These are phyloP conservation scores for Septoria petroselini DNA, from an alignment of 2,329 filamentous ascomycete species.

Conservation along the genomic window DNA sequence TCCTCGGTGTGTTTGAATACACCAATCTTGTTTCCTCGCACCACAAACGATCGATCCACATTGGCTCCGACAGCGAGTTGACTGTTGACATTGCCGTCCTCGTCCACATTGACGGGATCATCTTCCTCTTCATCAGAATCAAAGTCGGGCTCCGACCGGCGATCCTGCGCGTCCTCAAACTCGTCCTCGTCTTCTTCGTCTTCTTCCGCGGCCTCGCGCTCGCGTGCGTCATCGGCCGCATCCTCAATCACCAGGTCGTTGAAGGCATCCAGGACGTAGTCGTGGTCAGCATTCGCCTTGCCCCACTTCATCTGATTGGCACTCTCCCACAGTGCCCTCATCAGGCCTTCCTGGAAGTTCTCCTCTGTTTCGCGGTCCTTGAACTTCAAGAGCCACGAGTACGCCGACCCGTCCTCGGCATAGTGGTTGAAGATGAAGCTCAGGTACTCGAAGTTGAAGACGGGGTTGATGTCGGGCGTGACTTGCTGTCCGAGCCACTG, in stretches of 20 bases:
- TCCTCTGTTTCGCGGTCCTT: conserved; percentile 77
- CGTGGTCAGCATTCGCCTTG: conserved; percentile 80
- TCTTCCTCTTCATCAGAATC: conserved; percentile 73
- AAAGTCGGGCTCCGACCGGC: conserved; percentile 66
- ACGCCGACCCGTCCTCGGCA: conserved; percentile 78
- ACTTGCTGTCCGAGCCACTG: conserved; percentile 86
- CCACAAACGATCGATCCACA: conserved; percentile 93
- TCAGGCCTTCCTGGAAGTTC: conserved; percentile 85
- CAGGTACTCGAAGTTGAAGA: conserved; percentile 98
- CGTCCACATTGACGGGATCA: conserved; percentile 65
- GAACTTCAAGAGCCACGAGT: conserved; percentile 93
- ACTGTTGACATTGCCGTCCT: conserved; percentile 84
- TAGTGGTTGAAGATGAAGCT: conserved; percentile 99
- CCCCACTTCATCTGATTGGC: conserved; percentile 91
- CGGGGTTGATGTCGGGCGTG: conserved; percentile 88
- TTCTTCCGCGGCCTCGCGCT: conserved; percentile 54
- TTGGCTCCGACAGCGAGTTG: conserved; percentile 95
- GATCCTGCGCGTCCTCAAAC: conserved; percentile 62
- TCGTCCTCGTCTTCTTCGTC: conserved; percentile 53
- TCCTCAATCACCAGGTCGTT: conserved; percentile 93
- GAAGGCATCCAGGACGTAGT: conserved; percentile 94
- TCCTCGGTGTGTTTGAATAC: conserved; percentile 96
- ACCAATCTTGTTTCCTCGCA: conserved; percentile 95
- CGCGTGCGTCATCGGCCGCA: conserved; percentile 54
- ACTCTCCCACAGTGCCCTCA: conserved; percentile 96